Percentiles rank a stretch among this genome's conserved stretches.
Evolutionary conservation across 1,284 basidiomycete species (phyloP).

Genomic region (Cystobasidium sp.): DNA sequence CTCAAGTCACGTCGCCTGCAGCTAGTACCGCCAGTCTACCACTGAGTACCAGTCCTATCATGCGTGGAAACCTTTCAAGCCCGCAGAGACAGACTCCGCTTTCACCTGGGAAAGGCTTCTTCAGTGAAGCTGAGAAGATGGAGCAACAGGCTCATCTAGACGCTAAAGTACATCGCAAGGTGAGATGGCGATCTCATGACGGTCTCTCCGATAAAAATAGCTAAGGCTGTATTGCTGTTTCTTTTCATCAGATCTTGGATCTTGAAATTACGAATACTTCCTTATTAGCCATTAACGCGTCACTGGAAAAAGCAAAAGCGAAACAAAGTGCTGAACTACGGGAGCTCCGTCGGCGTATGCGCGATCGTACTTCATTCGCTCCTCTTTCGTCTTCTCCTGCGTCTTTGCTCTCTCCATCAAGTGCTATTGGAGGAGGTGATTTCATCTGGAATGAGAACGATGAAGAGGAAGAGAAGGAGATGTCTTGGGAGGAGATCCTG

Average conservation of each 20-base stretch:
- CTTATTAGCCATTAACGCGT: conserved; percentile 59
- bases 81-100: neutral
- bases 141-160: conserved; percentile 28
- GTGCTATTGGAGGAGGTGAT: neutral
- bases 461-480: conserved; percentile 43
- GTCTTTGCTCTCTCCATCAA: conserved; percentile 2
- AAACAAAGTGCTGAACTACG: conserved; percentile 58
- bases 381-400: conserved; percentile 13
- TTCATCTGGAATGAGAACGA: conserved; percentile 13
- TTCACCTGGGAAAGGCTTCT: conserved; percentile 20
- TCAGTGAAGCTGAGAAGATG: conserved; percentile 9
- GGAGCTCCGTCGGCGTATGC: conserved; percentile 49
- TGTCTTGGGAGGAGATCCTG: conserved; percentile 50
- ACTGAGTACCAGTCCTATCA: conserved; percentile 1
- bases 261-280: conserved; percentile 59
- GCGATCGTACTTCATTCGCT: conserved; percentile 44
- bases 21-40: neutral
- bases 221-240: neutral
- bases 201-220: neutral
- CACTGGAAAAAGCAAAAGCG: conserved; percentile 57
- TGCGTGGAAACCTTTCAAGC: neutral
- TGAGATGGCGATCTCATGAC: neutral
- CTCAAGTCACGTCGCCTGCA: neutral
- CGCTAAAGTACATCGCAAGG: conserved; percentile 40
- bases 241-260: conserved; percentile 56